These are phyloP conservation scores for Diplodia intermedia DNA, from an alignment of 2,329 filamentous ascomycete genomes.

Conservation along the genomic window DNA sequence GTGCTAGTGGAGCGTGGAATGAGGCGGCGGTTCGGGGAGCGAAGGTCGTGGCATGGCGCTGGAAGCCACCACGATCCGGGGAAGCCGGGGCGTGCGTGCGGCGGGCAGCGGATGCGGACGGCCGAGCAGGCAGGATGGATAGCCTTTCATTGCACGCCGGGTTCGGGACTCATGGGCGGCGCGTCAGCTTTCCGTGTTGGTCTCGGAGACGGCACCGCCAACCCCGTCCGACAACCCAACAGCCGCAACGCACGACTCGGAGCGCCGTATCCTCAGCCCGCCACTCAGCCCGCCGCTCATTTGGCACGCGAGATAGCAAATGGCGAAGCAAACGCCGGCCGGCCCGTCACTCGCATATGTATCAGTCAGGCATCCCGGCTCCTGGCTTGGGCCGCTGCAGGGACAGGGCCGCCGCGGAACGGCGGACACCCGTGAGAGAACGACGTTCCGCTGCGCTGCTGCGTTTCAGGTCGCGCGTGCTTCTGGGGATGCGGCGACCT, in stretches of 20 bases:
- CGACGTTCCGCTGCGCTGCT: not conserved
- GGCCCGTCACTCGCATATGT: slow-evolving; percentile 15
- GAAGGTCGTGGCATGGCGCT: slow-evolving; percentile 1
- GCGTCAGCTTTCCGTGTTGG: not conserved
- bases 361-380: slow-evolving; percentile 11
- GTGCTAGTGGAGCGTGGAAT: not conserved
- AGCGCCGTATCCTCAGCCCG: not conserved
- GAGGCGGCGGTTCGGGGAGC: not conserved
- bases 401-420: slow-evolving; percentile 15
- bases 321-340: slow-evolving; percentile 21
- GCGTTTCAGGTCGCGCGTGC: slow-evolving; percentile 10
- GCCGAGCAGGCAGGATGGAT: not conserved
- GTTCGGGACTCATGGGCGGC: not conserved
- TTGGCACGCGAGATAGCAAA: no score
- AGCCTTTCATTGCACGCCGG: not conserved
- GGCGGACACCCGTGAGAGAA: not conserved
- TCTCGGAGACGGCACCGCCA: not conserved
- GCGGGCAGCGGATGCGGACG: slow-evolving; percentile 2
- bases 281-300: no score
- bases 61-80: not conserved
- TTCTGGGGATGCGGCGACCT: not conserved
- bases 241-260: not conserved
- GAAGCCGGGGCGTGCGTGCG: not conserved
- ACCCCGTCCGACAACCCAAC: not conserved
- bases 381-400: slow-evolving; percentile 6